Base-by-base conservation (phyloP, 768 basidiomycete species). In the Rhodocollybia butyracea region DNA sequence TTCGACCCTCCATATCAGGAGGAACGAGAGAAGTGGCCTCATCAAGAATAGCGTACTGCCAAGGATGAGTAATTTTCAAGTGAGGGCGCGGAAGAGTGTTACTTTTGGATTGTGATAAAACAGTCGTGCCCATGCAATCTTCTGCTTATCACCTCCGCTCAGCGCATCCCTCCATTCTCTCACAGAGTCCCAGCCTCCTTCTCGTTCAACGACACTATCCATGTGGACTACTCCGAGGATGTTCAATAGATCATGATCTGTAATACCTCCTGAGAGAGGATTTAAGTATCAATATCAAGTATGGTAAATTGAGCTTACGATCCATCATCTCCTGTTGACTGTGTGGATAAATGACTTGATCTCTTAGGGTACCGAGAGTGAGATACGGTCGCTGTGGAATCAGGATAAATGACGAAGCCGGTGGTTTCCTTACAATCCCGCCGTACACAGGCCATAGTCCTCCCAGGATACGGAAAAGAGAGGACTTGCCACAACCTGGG, bases 331-430 rank as follows among this genome's bases (percentile, higher is more conserved):
- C 84, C 34, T 75, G 76, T 59, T 82, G 82, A 15, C 85, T 86
- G 69, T 98, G 89, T 5, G 96, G 96, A 68, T 99, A 99, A 47
- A 93, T 97, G 61, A 99, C 83, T 69, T 99, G 96, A 66, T 99
- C 96, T 13, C 96, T 84, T 2, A 99, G 80, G 0, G 94, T 98
- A 5, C 96, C 96, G 19, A 91, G 76, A 1, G 89, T 91, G n/a
- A 98, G 80, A 68, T 98, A 98, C 2, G 96, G 96, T 32, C 96
- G 79, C 68, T 99, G 96, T 21, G 96, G 96, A 56, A 99, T 96
- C 57, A 98, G 78, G 40, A 95, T 92, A 67, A 99, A 98, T 55
- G 94, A 83, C 4, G 83, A 81, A 4, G 92, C 86, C 6, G 88
- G 81, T 0, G 96, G 96, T 69, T 98, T 97, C 61, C 87, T 84